Evolutionary conservation across 441 rosid genomes (phyloP).

Genomic region (Populus hybrid): DNA sequence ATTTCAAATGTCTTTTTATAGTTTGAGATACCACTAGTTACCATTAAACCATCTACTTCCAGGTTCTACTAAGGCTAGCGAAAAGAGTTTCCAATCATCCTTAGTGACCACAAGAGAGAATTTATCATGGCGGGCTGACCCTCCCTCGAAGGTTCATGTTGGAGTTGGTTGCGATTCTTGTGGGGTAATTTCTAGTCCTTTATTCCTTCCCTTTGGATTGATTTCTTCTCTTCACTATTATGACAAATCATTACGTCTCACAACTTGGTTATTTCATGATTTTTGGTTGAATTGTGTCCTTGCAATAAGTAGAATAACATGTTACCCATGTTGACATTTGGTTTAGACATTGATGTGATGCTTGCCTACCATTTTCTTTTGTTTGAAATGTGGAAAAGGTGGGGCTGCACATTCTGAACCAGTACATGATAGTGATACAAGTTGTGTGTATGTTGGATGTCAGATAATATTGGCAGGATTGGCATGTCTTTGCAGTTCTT

Average conservation of each 20-base stretch:
- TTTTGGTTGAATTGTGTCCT: neutral
- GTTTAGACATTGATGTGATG: neutral
- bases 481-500: neutral
- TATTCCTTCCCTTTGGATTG: neutral
- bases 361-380: neutral
- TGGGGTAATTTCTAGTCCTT: slow-evolving; percentile 46
- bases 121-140: slow-evolving; percentile 23
- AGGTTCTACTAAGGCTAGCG: slow-evolving; percentile 29
- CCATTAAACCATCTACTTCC: slow-evolving; percentile 8
- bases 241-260: neutral
- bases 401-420: neutral
- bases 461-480: neutral
- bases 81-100: slow-evolving; percentile 9
- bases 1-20: neutral
- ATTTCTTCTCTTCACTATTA: neutral
- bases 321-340: neutral
- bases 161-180: slow-evolving; percentile 63
- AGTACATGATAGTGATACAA: neutral
- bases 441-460: neutral
- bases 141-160: slow-evolving; percentile 28
- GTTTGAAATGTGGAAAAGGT: neutral
- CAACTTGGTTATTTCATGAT: neutral
- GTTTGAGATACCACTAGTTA: neutral
- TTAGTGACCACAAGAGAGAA: slow-evolving; percentile 8
- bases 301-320: neutral